A percentile compares a stretch with the other conserved stretches of the same genome.
phyloP scores from a whole-genome alignment of 2,329 filamentous ascomycete species.

The Dactylellina parvicollis region DNA sequence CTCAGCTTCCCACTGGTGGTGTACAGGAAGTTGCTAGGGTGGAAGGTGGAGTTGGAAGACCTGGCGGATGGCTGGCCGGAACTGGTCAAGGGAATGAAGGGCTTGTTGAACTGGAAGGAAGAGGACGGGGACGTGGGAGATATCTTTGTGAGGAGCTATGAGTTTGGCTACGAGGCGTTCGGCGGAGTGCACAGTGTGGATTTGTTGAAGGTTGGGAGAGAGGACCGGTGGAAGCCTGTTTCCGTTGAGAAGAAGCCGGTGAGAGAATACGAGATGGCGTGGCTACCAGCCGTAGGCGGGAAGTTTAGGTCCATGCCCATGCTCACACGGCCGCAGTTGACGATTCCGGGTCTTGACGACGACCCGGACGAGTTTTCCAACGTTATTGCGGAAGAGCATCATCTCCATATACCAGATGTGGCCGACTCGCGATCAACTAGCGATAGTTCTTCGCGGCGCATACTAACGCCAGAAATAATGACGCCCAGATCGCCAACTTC shows the following conservation, averaged over 20 bases:
- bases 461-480: conserved; percentile 25
- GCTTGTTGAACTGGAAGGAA: conserved; percentile 79
- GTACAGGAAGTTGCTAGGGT: conserved; percentile 79
- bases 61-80: conserved; percentile 89
- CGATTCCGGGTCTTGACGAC: conserved; percentile 6
- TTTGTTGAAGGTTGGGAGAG: conserved; percentile 63
- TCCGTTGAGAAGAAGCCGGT: conserved; percentile 42
- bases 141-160: conserved; percentile 83
- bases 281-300: conserved; percentile 7
- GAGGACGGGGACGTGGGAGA: conserved; percentile 80
- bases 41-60: conserved; percentile 76
- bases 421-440: conserved; percentile 41
- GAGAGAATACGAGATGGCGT: conserved; percentile 10
- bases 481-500: conserved; percentile 31
- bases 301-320: conserved; percentile 5
- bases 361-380: conserved; percentile 38
- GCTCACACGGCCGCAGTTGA: not conserved
- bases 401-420: conserved; percentile 22
- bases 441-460: conserved; percentile 44
- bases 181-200: conserved; percentile 68
- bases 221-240: conserved; percentile 41
- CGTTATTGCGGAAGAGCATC: conserved; percentile 21
- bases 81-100: conserved; percentile 76
- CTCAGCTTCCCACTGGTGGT: conserved; percentile 86
- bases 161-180: conserved; percentile 76